phyloP scores from a whole-genome alignment of 495 filamentous ascomycete genomes.

The Penicillium malachiteum region DNA sequence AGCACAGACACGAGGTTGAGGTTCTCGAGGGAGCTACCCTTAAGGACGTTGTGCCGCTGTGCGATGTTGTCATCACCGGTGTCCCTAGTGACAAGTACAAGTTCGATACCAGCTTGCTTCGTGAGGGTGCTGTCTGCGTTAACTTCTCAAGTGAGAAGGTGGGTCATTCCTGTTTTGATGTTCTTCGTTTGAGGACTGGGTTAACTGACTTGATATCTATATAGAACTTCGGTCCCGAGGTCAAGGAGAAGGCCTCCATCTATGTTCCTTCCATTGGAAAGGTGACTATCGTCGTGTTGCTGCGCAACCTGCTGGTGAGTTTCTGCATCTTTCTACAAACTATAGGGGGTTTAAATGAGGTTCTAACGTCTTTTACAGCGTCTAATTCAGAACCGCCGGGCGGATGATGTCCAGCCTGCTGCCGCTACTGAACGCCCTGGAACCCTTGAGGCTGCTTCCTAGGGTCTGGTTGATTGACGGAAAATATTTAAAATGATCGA shows the following conservation, averaged over 20 bases:
- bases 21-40: constrained; percentile 73
- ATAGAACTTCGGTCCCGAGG: constrained; percentile 79
- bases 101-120: constrained; percentile 75
- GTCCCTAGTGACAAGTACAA: constrained; percentile 87
- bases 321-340: not conserved
- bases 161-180: not conserved
- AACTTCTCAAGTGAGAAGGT: constrained; percentile 95
- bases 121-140: constrained; percentile 90
- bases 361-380: constrained; percentile 29
- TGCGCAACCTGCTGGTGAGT: constrained; percentile 84
- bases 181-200: not conserved
- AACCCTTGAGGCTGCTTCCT: constrained; percentile 39
- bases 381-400: constrained; percentile 51
- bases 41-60: constrained; percentile 76
- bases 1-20: constrained; percentile 76
- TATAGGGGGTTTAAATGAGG: too few species aligned
- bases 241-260: constrained; percentile 94
- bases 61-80: constrained; percentile 91
- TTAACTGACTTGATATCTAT: constrained; percentile 3
- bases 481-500: constrained; percentile 2
- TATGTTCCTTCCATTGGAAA: constrained; percentile 97
- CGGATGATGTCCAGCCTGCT: constrained; percentile 45
- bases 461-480: not conserved
- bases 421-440: constrained; percentile 46
- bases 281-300: constrained; percentile 89